Percentiles rank a stretch among this genome's conserved stretches.
Evolutionary conservation across 768 basidiomycete genomes (phyloP).

Genomic region (Boletus sp.): DNA sequence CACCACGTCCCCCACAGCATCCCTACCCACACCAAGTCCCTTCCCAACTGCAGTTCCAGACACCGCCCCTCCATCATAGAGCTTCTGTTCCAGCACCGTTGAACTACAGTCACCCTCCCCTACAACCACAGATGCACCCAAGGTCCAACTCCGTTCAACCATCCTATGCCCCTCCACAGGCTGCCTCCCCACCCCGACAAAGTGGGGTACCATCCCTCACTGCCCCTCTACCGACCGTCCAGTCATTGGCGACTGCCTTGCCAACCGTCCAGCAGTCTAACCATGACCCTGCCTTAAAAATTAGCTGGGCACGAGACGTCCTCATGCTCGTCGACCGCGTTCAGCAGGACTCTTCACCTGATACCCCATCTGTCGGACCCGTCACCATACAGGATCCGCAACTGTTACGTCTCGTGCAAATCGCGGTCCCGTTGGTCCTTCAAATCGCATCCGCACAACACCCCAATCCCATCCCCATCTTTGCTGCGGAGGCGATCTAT

Average conservation of each 20-base stretch:
- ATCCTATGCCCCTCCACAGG: constrained; percentile 17
- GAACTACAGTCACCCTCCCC: constrained; percentile 26
- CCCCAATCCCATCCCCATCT: constrained; percentile 36
- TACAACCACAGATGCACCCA: constrained; percentile 22
- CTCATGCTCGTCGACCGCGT: constrained; percentile 70
- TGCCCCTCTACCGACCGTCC: constrained; percentile 63
- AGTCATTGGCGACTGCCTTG: constrained; percentile 53
- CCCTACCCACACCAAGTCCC: constrained; percentile 14
- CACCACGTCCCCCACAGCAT: constrained; percentile 23
- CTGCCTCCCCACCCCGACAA: constrained; percentile 26
- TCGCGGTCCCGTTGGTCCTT: constrained; percentile 66
- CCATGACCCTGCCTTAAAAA: constrained; percentile 57
- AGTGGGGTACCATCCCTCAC: constrained; percentile 51
- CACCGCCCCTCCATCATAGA: constrained; percentile 24
- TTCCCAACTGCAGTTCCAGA: constrained; percentile 21
- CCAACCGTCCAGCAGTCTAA: constrained; percentile 51
- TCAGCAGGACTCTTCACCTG: constrained; percentile 37
- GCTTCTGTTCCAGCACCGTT: constrained; percentile 20
- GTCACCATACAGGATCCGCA: constrained; percentile 56
- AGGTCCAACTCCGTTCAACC: constrained; percentile 16
- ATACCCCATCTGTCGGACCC: constrained; percentile 49
- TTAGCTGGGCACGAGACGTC: constrained; percentile 84
- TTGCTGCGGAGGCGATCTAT: constrained; percentile 72
- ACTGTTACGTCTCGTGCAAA: constrained; percentile 56
- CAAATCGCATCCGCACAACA: constrained; percentile 44